Conservation (phyloP, 1,284 basidiomycete genomes). For the Puccinia polysora region DNA sequence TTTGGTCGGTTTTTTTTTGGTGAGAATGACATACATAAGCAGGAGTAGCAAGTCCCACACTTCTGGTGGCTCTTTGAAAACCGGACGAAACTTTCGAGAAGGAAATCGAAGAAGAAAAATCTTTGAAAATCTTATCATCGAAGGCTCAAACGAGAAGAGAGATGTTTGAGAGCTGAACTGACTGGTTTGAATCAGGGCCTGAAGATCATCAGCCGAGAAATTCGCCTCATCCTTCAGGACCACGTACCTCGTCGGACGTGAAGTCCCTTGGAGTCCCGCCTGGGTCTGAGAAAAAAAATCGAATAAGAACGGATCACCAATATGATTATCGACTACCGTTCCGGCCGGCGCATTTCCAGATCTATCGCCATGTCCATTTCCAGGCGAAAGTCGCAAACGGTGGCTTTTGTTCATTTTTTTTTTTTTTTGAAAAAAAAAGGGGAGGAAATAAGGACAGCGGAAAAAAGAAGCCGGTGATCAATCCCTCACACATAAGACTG, state of each 20-base stretch:
- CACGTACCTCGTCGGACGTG: slow-evolving; percentile 24
- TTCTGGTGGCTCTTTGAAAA: slow-evolving; percentile 31
- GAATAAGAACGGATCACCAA: slow-evolving; percentile 28
- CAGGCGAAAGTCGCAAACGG: slow-evolving; percentile 15
- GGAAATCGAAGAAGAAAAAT: background rate
- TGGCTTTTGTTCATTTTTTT: slow-evolving; percentile 9
- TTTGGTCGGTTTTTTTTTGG: background rate
- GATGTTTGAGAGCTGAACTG: background rate
- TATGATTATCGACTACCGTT: slow-evolving; percentile 10
- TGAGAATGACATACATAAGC: slow-evolving; percentile 17
- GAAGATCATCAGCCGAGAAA: slow-evolving; percentile 20
- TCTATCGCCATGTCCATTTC: background rate
- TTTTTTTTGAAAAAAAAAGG: no score
- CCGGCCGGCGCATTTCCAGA: slow-evolving; percentile 40
- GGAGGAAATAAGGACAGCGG: no score
- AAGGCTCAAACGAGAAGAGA: background rate
- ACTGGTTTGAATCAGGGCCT: slow-evolving; percentile 23
- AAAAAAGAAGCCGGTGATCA: no score
- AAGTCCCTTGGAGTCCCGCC: slow-evolving; percentile 33
- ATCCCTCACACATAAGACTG: no score
- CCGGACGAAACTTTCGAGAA: slow-evolving; percentile 14
- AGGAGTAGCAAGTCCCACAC: slow-evolving; percentile 28
- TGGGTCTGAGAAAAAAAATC: slow-evolving; percentile 38
- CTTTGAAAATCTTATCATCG: background rate
- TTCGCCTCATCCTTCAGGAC: slow-evolving; percentile 27